Base-by-base conservation (phyloP, 2,329 filamentous ascomycete genomes). In the Didymella lethalis region DNA sequence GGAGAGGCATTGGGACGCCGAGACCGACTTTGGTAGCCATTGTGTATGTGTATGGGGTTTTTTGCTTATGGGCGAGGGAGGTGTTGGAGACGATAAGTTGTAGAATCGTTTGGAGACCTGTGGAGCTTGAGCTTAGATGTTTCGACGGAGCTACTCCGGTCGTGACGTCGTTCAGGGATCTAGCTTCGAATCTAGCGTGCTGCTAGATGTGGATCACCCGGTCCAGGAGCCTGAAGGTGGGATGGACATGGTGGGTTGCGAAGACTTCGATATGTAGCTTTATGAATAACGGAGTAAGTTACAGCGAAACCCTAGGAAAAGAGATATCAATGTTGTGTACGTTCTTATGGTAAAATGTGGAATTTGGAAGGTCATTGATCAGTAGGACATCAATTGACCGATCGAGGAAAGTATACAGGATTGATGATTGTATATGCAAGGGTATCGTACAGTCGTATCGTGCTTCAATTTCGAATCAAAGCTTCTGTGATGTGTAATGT, bases 21-120 rank as follows among this genome's bases (percentile, higher is more conserved):
- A 77, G 68, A 45, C 75, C 75, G 50, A 77, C 55, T 54, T 71
- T 73, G 47, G 63, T 64, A 26, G 68, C 55, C 70, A 72, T 74
- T 32, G 45, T 67, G 34, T 54, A 20, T 38, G 28, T 16, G 11
- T 38, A 7, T 18, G 14, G 10, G 50, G 4, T 38, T 32, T 2
- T 1, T 25, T 14, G 36, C 3, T 23, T 23, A 23, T 23, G 11
- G 11, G 20, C 26, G 11, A 1, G 20, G 7, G 25, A 25, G 40
- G 11, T 7, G 40, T 6, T 18, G 14, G 18, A 20, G 20, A 16
- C 20, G 18, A 7, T 36, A 2, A 6, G 11, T 36, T 3, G 16
- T n/a, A n/a, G 16, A 7, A 8, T n/a, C 20, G 36, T 18, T 12
- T 20, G 32, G 32, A 36, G 28, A 29, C n/a, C 16, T 36, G 16